phyloP scores from a whole-genome alignment of 164 flowering plant species.

The Litsea cubeba region DNA sequence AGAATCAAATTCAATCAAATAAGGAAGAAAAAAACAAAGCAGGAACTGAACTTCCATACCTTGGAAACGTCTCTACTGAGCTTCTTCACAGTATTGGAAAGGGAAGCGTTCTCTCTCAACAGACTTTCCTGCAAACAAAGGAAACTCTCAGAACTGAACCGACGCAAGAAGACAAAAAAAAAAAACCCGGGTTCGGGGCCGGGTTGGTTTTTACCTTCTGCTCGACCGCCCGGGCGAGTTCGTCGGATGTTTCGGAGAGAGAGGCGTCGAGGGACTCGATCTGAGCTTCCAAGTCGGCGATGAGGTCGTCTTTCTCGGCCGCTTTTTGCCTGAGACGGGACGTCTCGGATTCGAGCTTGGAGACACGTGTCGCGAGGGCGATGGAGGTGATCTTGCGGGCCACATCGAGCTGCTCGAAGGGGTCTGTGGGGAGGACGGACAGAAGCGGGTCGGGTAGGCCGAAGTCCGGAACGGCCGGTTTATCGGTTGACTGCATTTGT shows the following conservation, averaged over 20 bases:
- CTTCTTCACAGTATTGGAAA: slow-evolving; percentile 66
- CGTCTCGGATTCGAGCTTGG: slow-evolving; percentile 65
- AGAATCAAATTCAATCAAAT: background rate
- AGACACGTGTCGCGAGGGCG: slow-evolving; percentile 79
- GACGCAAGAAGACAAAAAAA: background rate
- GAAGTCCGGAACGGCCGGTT: slow-evolving; percentile 28
- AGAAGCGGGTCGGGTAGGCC: slow-evolving; percentile 70
- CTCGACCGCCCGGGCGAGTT: slow-evolving; percentile 43
- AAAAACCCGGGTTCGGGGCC: background rate
- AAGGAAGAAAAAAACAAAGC: background rate
- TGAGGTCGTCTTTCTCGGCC: slow-evolving; percentile 48
- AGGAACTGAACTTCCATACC: slow-evolving; percentile 28
- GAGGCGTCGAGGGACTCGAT: slow-evolving; percentile 61
- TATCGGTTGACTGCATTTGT: background rate
- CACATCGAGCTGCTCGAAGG: slow-evolving; percentile 85
- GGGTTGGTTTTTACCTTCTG: slow-evolving; percentile 38
- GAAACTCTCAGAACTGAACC: background rate
- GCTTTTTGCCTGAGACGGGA: slow-evolving; percentile 38
- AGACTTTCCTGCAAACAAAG: slow-evolving; percentile 50
- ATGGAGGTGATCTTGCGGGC: slow-evolving; percentile 95
- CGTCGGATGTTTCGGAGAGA: slow-evolving; percentile 47
- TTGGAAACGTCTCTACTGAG: slow-evolving; percentile 89
- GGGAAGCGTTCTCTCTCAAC: slow-evolving; percentile 56
- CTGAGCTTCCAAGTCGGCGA: slow-evolving; percentile 59
- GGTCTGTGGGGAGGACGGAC: slow-evolving; percentile 69